phyloP scores from a whole-genome alignment of 1,284 basidiomycete genomes.

The Malassezia dermatis region DNA sequence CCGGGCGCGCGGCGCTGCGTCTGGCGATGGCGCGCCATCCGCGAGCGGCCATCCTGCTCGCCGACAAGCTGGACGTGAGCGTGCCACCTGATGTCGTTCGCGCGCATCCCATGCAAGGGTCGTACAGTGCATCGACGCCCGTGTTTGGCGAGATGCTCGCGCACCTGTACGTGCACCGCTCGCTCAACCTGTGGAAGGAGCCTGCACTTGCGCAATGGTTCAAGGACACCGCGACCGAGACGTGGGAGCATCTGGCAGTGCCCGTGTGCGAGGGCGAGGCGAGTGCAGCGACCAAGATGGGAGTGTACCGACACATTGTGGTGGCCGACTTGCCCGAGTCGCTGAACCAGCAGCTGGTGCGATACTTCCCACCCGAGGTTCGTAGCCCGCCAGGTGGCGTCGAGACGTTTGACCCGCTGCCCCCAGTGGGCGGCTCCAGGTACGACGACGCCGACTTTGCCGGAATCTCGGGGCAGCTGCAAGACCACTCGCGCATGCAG shows the following conservation, averaged over 20 bases:
- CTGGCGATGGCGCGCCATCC: conserved; percentile 38
- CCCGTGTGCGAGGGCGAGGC: conserved; percentile 14
- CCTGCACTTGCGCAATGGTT: conserved; percentile 28
- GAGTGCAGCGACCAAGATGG: conserved; percentile 20
- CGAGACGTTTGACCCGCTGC: conserved; percentile 42
- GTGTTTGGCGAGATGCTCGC: conserved; percentile 30
- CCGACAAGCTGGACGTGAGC: conserved; percentile 29
- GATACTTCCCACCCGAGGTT: conserved; percentile 31
- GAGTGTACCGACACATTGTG: conserved; percentile 41
- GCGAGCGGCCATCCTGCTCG: conserved; percentile 27
- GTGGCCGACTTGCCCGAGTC: conserved; percentile 43
- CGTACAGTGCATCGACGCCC: conserved; percentile 11
- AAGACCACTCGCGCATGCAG: conserved; percentile 8
- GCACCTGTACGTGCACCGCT: conserved; percentile 37
- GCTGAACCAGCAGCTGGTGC: conserved; percentile 33
- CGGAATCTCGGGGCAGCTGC: conserved; percentile 16
- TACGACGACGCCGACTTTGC: conserved; percentile 40
- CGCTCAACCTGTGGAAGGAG: conserved; percentile 42
- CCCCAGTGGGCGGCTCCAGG: conserved; percentile 26
- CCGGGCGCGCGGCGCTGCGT: conserved; percentile 21
- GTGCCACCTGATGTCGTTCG: conserved; percentile 22
- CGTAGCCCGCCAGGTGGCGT: conserved; percentile 26
- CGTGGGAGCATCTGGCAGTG: conserved; percentile 8
- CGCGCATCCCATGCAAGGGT: conserved; percentile 13
- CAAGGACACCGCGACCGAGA: conserved; percentile 15